Evolutionary conservation across 2,329 filamentous ascomycete species (phyloP).

Genomic region (Hypoxylon sp.): DNA sequence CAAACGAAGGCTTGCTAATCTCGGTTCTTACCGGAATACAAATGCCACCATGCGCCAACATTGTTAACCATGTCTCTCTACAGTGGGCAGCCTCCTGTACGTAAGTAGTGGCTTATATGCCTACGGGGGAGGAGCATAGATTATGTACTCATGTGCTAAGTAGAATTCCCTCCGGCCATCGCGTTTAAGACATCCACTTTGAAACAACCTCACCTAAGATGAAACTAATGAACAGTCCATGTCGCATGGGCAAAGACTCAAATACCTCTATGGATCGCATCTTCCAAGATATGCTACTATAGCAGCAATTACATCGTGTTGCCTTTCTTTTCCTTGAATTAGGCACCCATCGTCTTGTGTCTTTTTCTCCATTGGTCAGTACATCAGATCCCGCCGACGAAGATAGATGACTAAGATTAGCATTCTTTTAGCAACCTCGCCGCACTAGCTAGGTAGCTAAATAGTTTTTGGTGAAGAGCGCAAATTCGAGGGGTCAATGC

Average conservation of each 20-base stretch:
- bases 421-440: background rate
- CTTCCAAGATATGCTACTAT: no score
- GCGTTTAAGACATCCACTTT: background rate
- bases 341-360: no score
- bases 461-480: background rate
- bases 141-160: background rate
- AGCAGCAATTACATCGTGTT: no score
- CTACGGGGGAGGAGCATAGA: background rate
- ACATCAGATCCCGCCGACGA: background rate
- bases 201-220: background rate
- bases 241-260: no score
- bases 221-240: no score
- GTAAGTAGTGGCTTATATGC: background rate
- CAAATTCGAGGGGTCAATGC: background rate
- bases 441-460: background rate
- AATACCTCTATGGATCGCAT: no score
- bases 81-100: background rate
- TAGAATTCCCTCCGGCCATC: no score
- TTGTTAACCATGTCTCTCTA: background rate
- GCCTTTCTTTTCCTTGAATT: no score
- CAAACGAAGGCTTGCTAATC: background rate
- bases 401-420: background rate
- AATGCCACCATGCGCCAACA: background rate
- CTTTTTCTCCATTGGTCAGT: background rate
- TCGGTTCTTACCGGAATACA: constrained; percentile 4